Evolutionary conservation across 2,329 filamentous ascomycete species (phyloP).

Genomic region (Sporothrix sp.): DNA sequence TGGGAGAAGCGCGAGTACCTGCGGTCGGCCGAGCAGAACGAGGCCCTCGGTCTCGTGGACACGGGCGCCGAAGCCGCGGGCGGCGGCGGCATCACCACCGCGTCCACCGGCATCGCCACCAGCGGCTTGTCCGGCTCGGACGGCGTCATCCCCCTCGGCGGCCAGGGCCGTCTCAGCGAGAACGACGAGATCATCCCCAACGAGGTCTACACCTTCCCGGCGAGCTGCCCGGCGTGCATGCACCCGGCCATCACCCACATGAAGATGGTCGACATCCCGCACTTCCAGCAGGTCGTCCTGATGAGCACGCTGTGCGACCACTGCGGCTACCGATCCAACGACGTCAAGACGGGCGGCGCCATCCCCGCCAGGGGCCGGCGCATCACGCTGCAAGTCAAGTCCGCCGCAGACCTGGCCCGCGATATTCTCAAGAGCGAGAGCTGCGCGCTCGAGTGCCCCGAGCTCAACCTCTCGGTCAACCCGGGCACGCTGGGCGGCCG

Average conservation of each 20-base stretch:
- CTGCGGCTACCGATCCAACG: constrained; percentile 91
- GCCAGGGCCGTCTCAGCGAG: constrained; percentile 29
- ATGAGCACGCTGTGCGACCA: constrained; percentile 89
- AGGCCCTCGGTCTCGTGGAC: constrained; percentile 64
- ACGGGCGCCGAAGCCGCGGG: constrained; percentile 39
- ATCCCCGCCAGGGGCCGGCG: constrained; percentile 78
- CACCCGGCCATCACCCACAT: constrained; percentile 84
- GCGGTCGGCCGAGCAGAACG: constrained; percentile 78
- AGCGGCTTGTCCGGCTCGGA: constrained; percentile 32
- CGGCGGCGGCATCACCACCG: constrained; percentile 12
- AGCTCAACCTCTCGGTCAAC: constrained; percentile 78
- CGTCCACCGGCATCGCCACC: constrained; percentile 14
- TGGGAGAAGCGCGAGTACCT: constrained; percentile 79
- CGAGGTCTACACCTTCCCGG: constrained; percentile 86
- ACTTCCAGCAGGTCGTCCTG: constrained; percentile 94
- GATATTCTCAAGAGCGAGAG: constrained; percentile 97
- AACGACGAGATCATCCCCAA: constrained; percentile 83
- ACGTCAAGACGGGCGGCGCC: constrained; percentile 94
- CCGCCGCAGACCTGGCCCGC: constrained; percentile 63
- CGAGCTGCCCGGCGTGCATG: constrained; percentile 83
- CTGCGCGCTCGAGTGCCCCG: constrained; percentile 75
- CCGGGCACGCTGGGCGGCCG: constrained; percentile 89
- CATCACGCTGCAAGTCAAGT: constrained; percentile 67
- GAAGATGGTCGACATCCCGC: constrained; percentile 97
- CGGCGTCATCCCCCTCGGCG: constrained; percentile 41